Conservation (phyloP, 2,329 filamentous ascomycete species). For the Paracorniculantispora psalliotae region DNA sequence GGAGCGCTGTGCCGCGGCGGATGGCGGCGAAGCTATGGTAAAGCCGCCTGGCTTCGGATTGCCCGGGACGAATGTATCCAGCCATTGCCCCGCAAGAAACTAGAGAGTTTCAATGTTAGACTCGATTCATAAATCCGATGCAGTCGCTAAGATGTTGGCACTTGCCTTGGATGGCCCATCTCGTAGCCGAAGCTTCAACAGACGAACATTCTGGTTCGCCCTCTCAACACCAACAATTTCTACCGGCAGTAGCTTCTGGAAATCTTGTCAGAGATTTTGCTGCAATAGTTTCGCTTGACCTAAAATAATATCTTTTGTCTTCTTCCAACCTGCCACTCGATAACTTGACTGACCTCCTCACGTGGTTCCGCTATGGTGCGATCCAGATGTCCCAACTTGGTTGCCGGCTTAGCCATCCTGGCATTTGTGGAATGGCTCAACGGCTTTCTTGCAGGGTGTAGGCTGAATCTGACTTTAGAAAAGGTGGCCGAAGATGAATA, state of each 20-base stretch:
- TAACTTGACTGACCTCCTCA: constrained; percentile 41
- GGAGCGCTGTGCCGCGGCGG: constrained; percentile 34
- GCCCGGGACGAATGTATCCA: constrained; percentile 72
- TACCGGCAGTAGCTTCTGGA: constrained; percentile 52
- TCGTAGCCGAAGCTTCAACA: constrained; percentile 61
- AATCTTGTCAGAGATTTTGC: not conserved
- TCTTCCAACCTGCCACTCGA: not conserved
- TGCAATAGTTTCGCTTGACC: not conserved
- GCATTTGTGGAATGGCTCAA: not conserved
- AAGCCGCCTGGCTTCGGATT: constrained; percentile 73
- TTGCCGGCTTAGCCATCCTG: not conserved
- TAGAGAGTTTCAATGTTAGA: constrained; percentile 24
- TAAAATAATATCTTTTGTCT: not conserved
- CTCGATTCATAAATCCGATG: not conserved
- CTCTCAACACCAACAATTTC: constrained; percentile 55
- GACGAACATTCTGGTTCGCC: constrained; percentile 61
- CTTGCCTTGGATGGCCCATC: constrained; percentile 43
- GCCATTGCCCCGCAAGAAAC: constrained; percentile 83
- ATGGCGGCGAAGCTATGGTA: constrained; percentile 76
- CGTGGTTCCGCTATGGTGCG: constrained; percentile 71
- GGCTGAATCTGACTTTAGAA: not conserved
- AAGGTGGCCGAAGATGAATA: not conserved
- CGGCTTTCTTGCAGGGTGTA: not conserved
- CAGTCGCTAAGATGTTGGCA: not conserved
- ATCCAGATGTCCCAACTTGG: constrained; percentile 50